Base-by-base conservation (phyloP, 1,284 basidiomycete genomes). In the Fistulina hepatica region DNA sequence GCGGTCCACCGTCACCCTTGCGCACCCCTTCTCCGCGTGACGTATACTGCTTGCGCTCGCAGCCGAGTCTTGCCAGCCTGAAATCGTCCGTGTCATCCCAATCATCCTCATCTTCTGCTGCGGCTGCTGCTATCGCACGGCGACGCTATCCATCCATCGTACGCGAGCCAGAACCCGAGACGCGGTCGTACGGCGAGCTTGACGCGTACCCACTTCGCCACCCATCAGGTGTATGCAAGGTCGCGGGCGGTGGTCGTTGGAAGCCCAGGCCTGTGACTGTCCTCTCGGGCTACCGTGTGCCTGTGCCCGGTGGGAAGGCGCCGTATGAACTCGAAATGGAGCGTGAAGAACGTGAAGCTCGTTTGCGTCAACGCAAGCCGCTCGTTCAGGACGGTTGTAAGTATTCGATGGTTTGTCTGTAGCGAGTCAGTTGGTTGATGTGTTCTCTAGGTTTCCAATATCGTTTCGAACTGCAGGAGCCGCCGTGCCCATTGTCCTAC, bases 191-290 rank as follows among this genome's bases (percentile, higher is more conserved):
- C 39, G 71, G 68, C 42, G 76, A 78, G 52, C 64, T 82, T 16
- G 71, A 71, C 40, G 65, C 76, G 1, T 84, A 84, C 46, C 81
- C 81, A 3, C 69, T 84, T 16, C 64, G 68, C 33, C 70, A 71
- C 36, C 69, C 74, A 5, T 74, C 70, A 47, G 61, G 67, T 33
- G 64, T 81, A 9, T 84, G 81, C 59, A 84, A 84, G 48, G 76
- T 74, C 3, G 71, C 69, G 13, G 81, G 81, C 33, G 80, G 79
- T 10, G 81, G 81, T 8, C 71, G 81, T 21, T 84, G 81, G 81
- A 68, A 69, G 45, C 81, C 81, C 15, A 77, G 76, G 51, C 61
- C 65, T 42, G 52, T 57, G 37, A 56, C 66, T 40, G 56, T 61
- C 1, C 52, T 64, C 34, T 60, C 64, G 27, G 72, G 71, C 25